Percentiles rank a stretch among this genome's conserved stretches.
These are phyloP conservation scores for Quercus wislizeni DNA, from an alignment of 306 rosid species.

Conservation along the genomic window DNA sequence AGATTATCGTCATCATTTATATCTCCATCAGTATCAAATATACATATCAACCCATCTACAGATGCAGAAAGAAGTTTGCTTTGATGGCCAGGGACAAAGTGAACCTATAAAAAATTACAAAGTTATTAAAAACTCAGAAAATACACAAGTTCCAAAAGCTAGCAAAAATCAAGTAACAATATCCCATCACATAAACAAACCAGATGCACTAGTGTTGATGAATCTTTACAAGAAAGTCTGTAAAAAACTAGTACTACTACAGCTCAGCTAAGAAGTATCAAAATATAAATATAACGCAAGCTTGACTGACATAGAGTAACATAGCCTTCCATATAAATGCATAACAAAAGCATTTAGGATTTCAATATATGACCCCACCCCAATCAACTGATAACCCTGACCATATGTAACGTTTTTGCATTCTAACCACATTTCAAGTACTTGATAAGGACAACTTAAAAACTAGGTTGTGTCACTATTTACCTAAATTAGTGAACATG, in stretches of 20 bases:
- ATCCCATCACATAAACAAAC: background rate
- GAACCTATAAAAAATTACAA: conserved; percentile 54
- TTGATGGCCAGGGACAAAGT: conserved; percentile 67
- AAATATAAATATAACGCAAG: background rate
- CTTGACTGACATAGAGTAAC: background rate
- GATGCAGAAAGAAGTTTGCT: conserved; percentile 92
- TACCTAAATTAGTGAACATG: background rate
- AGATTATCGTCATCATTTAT: conserved; percentile 83
- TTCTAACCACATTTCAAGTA: background rate
- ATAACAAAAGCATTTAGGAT: background rate
- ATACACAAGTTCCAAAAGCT: background rate
- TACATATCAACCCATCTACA: conserved; percentile 87
- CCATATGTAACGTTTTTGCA: background rate
- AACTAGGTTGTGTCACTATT: background rate
- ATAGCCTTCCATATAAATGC: background rate
- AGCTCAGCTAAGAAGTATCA: background rate
- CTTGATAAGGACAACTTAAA: background rate
- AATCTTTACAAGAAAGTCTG: background rate
- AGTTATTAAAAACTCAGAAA: background rate
- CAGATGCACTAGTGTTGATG: background rate
- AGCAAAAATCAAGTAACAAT: background rate
- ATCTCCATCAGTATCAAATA: conserved; percentile 75
- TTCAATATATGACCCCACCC: background rate
- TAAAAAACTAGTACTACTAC: background rate
- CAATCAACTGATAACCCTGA: background rate